Base-by-base conservation (phyloP, 768 basidiomycete species). In the Suillus weaverae region DNA sequence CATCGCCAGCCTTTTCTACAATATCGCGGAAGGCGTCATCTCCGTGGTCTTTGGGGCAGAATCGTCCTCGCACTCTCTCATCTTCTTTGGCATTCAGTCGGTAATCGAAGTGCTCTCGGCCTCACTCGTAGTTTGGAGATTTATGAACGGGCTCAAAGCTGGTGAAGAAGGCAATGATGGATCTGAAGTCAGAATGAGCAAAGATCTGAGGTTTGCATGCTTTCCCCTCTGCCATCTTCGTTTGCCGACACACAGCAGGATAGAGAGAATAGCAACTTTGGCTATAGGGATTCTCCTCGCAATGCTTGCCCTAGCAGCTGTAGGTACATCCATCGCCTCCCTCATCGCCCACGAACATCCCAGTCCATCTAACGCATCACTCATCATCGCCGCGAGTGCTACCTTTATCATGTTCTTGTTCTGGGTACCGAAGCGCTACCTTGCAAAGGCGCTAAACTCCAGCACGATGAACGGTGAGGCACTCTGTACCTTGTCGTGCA, bases 71-170 rank as follows among this genome's bases (percentile, higher is more conserved):
- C 76, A 72, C 5, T 77, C 83, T 8, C 77, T 84, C 46, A 72
- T 84, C 33, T 84, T 84, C 71, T 84, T 81, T 55, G 83, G 83
- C 1, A 76, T 84, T 18, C 83, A 84, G 50, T 83, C 83, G 0
- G 80, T 69, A 4, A 80, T 83, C 44, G 83, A 84, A 64, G 82
- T 83, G 39, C 70, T 79, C 59, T 83, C 83, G 22, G 76, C 81
- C 4, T 35, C 71, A 54, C 73, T 84, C 16, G 83, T 83, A 32
- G 66, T 81, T 13, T 84, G 83, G 82, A 72, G 82, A 36, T 84
- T 83, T 63, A 48, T 76, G 36, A 63, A 73, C 18, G 71, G 76
- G 11, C 67, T 69, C 7, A 75, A 71, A 51, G 76, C 77, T 22
- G 76, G 77, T 14, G 75, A 81, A 50, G 78, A 80, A 65, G 63